phyloP scores from a whole-genome alignment of 2,329 filamentous ascomycete species.

The Colletotrichum filicis region DNA sequence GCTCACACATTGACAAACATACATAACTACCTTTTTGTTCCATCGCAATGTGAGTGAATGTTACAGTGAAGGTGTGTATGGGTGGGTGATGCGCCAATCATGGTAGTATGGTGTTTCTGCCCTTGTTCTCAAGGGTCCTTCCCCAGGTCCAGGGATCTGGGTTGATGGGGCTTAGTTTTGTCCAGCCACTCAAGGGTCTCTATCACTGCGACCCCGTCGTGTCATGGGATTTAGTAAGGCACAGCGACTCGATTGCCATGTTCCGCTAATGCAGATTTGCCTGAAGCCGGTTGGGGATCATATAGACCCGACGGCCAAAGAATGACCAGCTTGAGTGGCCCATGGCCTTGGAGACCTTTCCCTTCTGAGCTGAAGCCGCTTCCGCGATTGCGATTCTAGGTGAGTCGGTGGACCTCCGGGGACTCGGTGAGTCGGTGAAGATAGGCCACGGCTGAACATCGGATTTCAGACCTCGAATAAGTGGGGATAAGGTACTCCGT shows the following conservation, averaged over 20 bases:
- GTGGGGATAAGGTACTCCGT: not conserved
- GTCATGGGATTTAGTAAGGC: not conserved
- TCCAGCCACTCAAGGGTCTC: not conserved
- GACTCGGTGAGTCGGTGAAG: not conserved
- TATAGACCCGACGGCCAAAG: not conserved
- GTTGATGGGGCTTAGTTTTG: not conserved
- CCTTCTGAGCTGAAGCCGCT: not conserved
- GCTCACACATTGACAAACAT: conserved; percentile 26
- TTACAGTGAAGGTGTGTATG: not conserved
- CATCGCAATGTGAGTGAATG: too few relatives aligned
- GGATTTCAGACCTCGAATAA: not conserved
- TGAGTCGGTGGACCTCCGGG: not conserved
- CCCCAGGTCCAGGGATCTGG: not conserved
- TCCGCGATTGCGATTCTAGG: not conserved
- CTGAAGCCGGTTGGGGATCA: not conserved
- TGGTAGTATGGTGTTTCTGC: not conserved
- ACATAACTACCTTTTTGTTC: not conserved
- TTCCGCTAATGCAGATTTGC: not conserved
- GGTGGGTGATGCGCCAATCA: not conserved
- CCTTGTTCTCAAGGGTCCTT: not conserved
- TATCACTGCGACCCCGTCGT: not conserved
- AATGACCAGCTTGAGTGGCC: not conserved
- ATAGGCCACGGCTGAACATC: not conserved
- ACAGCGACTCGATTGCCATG: not conserved
- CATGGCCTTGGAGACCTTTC: not conserved